Base-by-base conservation (phyloP, 768 basidiomycete species). In the Hirschioporus abietinus region DNA sequence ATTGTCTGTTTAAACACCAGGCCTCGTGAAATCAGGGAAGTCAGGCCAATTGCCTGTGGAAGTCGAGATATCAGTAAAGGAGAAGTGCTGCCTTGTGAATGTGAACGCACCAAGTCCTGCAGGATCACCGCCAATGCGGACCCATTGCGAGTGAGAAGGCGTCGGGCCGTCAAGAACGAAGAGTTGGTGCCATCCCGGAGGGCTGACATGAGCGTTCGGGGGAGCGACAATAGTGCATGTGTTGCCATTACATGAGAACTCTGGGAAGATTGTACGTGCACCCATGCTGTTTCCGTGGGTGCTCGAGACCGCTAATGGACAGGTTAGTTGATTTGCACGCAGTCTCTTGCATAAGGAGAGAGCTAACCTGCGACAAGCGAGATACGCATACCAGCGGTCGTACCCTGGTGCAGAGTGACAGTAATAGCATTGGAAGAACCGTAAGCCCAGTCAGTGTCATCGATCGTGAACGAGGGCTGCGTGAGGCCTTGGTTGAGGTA, bases 201-300 rank as follows among this genome's bases (percentile, higher is more conserved):
- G 91, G 20, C 84, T 85, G 10, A 93, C 78, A 68, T 78, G 78
- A 9, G 84, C 77, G 70, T 91, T 87, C 0, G 91, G 91, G 10
- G 92, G 92, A 0, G 91, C 88, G 7, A 85, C 85, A 71, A 97
- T 88, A 7, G 88, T 89, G 71, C 95, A 90, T 1, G 84, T 86
- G 62, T 83, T 88, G 18, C 89, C 92, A 1, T 82, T 71, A 74
- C 87, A 90, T 7, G 83, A 79, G 74, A 94, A 89, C 18, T 81
- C 83, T 4, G 94, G 89, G 80, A 92, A 92, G 70, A 93, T 76
- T 1, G 84, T 86, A 65, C 89, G 82, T 1, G 84, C 83, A 0
- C 88, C 89, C 88, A 92, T 92, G 0, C 85, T 77, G 70, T 92
- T 92, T 12, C 90, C 91, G 72, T 91, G 90, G 0, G 89, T 91